Percentiles rank a stretch among this genome's conserved stretches.
Conservation (phyloP, 1,284 basidiomycete genomes). For the Trichosporon ovoides region DNA sequence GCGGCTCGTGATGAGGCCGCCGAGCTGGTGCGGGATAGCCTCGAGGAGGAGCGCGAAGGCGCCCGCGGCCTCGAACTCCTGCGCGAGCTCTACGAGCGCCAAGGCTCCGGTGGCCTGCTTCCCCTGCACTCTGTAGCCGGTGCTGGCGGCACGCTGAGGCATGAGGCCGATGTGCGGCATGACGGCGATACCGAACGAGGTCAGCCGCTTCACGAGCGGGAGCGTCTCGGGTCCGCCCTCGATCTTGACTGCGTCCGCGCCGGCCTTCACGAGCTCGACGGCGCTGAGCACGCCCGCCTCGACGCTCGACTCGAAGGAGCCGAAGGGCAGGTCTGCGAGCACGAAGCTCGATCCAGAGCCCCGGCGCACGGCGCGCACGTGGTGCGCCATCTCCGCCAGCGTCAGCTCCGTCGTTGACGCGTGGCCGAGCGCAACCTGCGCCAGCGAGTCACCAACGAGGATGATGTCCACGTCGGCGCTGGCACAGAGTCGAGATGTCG, state of each 20-base stretch:
- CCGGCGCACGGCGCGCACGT: slow-evolving; percentile 72
- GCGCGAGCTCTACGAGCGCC: slow-evolving; percentile 61
- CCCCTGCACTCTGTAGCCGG: slow-evolving; percentile 88
- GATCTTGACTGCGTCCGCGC: slow-evolving; percentile 83
- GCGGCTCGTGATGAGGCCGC: slow-evolving; percentile 61
- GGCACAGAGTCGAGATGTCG: slow-evolving; percentile 39
- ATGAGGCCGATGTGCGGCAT: slow-evolving; percentile 92
- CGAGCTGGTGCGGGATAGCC: slow-evolving; percentile 78
- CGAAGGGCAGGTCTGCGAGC: slow-evolving; percentile 94
- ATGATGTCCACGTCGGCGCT: slow-evolving; percentile 49
- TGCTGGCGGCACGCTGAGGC: slow-evolving; percentile 79
- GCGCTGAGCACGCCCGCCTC: slow-evolving; percentile 68
- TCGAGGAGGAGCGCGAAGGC: slow-evolving; percentile 85
- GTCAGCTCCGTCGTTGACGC: slow-evolving; percentile 75
- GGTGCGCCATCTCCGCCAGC: slow-evolving; percentile 85
- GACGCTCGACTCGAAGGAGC: slow-evolving; percentile 66
- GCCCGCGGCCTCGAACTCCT: slow-evolving; percentile 73
- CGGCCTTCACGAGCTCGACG: slow-evolving; percentile 70
- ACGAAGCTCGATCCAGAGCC: slow-evolving; percentile 75
- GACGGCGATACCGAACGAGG: slow-evolving; percentile 78
- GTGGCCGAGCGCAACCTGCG: slow-evolving; percentile 87
- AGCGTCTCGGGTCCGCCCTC: slow-evolving; percentile 82
- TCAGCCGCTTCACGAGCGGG: slow-evolving; percentile 66
- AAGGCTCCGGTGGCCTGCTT: slow-evolving; percentile 61
- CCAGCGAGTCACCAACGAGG: slow-evolving; percentile 81